Base-by-base conservation (phyloP, 78 protist species). In the Dictyostelium citrinum region DNA sequence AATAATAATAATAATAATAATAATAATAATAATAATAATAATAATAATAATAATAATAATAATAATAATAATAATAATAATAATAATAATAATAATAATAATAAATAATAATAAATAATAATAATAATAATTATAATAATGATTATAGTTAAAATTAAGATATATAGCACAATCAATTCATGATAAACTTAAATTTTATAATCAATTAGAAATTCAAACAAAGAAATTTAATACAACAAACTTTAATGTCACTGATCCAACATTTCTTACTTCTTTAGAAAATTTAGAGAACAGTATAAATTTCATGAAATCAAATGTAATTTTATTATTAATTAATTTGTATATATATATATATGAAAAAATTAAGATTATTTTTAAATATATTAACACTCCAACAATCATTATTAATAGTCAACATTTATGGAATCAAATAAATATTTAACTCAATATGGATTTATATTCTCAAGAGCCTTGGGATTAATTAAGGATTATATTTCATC, bases 261-360 rank as follows among this genome's bases (percentile, higher is more conserved):
- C 43, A 12, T 91, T 91, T 27, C 10, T 74, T 2, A 45, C 78
- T 24, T 33, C 58, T 31, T 35, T 91, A 37, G 90, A 78, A n/a
- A 46, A 82, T 39, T 70, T 91, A 27, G 91, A 91, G 51, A 86
- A 91, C 8, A 58, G 91, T 84, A 91, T 91, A n/a, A 39, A 45
- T 22, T 91, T 91, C 29, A 91, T 91, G 86, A 91, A 80, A 39
- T 51, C 61, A 75, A 83, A 91, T 81, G 95, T 91, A 84, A 29
- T 61, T 64, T n/a, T 39, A 37, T 33, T 29, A 71, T 16, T 71
- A 33, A 9, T 5, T 39, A 39, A 7, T 2, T 39, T 39, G n/a
- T n/a, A n/a, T 39, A 39, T 39, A 39, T 39, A 24, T 51, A 35
- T n/a, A n/a, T n/a, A n/a, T n/a, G n/a, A n/a, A n/a, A n/a, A n/a